These are phyloP conservation scores for Boletus rubroflammeus DNA, from an alignment of 768 basidiomycete species.

Conservation along the genomic window DNA sequence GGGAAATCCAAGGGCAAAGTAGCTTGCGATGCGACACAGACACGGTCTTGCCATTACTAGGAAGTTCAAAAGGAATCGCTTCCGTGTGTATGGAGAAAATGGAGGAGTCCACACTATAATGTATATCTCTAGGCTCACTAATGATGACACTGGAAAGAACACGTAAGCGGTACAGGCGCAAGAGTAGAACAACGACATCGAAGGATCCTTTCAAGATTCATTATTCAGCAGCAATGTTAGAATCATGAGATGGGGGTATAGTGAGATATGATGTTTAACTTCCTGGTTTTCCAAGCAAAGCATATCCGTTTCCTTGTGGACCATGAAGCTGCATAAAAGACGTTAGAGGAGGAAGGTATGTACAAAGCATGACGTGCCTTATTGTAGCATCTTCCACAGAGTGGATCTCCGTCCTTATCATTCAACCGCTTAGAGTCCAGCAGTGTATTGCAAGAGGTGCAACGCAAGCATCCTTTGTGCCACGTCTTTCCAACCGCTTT, in stretches of 20 bases:
- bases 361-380: conserved; percentile 40
- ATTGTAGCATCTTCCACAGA: conserved; percentile 69
- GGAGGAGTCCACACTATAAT: conserved; percentile 7
- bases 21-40: not conserved
- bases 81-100: conserved; percentile 1
- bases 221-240: conserved; percentile 5
- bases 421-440: conserved; percentile 72
- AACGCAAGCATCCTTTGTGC: conserved; percentile 77
- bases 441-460: conserved; percentile 61
- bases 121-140: conserved; percentile 11
- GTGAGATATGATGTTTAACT: conserved; percentile 25
- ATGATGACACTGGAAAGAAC: conserved; percentile 9
- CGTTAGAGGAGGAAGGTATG: not conserved
- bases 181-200: conserved; percentile 19
- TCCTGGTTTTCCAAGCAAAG: conserved; percentile 55
- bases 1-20: no score
- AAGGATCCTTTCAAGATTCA: conserved; percentile 7
- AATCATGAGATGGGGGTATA: not conserved
- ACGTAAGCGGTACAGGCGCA: conserved; percentile 21
- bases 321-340: conserved; percentile 55
- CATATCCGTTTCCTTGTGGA: conserved; percentile 72
- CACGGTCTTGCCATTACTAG: not conserved
- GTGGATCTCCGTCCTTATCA: conserved; percentile 71
- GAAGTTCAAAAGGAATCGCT: not conserved
- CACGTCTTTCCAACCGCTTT: conserved; percentile 80